Evolutionary conservation across 768 basidiomycete genomes (phyloP), one percentile per base, ranked within the genome.

Genomic region (Coprinopsis cinerea): DNA sequence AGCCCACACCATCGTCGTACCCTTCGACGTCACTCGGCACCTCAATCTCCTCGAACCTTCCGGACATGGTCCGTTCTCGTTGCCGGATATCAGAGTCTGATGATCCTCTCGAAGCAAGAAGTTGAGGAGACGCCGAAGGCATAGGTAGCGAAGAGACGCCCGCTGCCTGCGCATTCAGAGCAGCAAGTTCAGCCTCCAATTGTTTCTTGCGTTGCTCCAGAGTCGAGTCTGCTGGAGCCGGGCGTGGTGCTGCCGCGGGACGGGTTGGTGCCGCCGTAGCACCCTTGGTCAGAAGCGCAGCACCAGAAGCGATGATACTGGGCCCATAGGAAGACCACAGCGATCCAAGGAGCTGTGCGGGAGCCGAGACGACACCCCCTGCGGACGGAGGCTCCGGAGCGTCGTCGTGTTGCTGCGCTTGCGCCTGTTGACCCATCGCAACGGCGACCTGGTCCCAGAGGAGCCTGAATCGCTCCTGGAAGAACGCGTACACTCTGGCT

Each of bases 251-350:
- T n/a, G 43, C n/a, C 5, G 26, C 49, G 27, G 53, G 57, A 35
- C 55, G 55, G 6, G 56, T 10, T 47, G 40, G 18, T 18, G 30
- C 66, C 15, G 70, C 67, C 0, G 69, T 66, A 11, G 77, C 68
- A 18, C 76, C 69, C 52, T 82, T 79, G 15, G 72, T 71, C 13
- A 90, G 64, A 3, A 89, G 61, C 2, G 79, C 77, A 0, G 85
- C 75, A 17, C 88, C 85, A 1, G 79, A 75, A 2, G 85, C 85
- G 11, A 91, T 57, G 36, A 91, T 73, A 2, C 74, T 61, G 0
- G 90, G 89, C 1, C 88, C 90, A 53, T 88, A 92, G 1, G 81
- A 77, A n/a, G 73, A 72, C 89, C 89, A 92, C 14, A 92, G 68
- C 0, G 78, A 79, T 18, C 74, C 77, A 1, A 76, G 76, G 17